Percentiles rank a stretch among this genome's conserved stretches.
phyloP scores from a whole-genome alignment of 73 alveolate species.

The Paramecium biaurelia region DNA sequence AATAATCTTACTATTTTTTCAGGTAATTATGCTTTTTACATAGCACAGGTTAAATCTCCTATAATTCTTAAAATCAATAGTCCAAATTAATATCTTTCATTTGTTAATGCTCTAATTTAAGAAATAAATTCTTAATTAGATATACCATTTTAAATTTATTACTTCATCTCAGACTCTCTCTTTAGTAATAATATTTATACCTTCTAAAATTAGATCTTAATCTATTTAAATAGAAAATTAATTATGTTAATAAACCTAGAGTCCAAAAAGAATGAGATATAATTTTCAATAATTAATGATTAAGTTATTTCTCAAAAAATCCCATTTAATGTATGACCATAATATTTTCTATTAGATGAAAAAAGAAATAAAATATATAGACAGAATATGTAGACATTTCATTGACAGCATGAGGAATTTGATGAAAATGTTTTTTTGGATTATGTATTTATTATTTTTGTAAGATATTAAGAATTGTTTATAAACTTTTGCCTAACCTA shows the following conservation, averaged over 20 bases:
- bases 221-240: background rate
- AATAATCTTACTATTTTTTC: background rate
- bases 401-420: slow-evolving; percentile 1
- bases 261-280: slow-evolving; percentile 31
- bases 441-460: background rate
- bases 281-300: background rate
- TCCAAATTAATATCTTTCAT: slow-evolving; percentile 6
- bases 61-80: background rate
- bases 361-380: background rate
- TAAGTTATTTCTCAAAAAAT: background rate
- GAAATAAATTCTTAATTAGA: background rate
- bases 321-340: slow-evolving; percentile 27
- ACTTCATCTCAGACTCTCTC: slow-evolving; percentile 25
- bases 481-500: background rate
- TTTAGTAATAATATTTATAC: background rate
- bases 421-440: background rate
- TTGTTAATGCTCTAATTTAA: background rate
- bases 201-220: background rate
- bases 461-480: background rate
- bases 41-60: background rate
- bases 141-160: background rate
- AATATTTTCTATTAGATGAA: background rate
- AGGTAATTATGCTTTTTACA: slow-evolving; percentile 15
- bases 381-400: slow-evolving; percentile 7
- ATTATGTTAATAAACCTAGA: background rate